Evolutionary conservation across 257 asterid genomes (phyloP), one percentile per base, ranked within the genome.

Genomic region (Solanum ahanhuiri): DNA sequence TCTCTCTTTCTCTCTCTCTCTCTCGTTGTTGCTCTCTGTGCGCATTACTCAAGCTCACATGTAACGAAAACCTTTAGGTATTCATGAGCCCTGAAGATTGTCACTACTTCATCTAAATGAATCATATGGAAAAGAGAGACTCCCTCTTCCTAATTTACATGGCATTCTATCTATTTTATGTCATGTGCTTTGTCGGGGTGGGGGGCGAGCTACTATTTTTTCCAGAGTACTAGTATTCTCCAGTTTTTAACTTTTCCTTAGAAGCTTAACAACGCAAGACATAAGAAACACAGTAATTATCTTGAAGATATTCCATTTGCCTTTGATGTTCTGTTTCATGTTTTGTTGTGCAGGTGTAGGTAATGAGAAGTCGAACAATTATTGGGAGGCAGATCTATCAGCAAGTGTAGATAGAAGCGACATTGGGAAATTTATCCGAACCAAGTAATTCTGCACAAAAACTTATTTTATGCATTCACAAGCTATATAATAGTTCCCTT

Each of bases 311-410:
- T 17, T 34, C 31, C 35, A 41, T 67, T 83, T 83, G 75, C 77
- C 72, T 69, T 12, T 67, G 84, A 84, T 83, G 37, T 67, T 45
- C 34, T 41, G 35, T 28, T 51, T 31, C 70, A 35, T 85, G 43
- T 51, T 83, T 63, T 87, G n/a, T 71, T 73, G 41, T 90, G 86
- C 90, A 96, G 98, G 87, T 84, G 89, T 90, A 93, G 97, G 98
- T 17, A 96, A 96, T 87, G 89, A 90, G 87, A 94, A 88, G 91
- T 90, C 97, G 10, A 96, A 96, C 87, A 87, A 83, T 10, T 96
- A 93, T 89, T 96, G 95, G 97, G 98, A 96, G 89, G 97, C 95
- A 85, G 93, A 90, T 73, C 88, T 96, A 85, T 94, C 93, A 2
- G 87, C 86, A 51, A 43, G 87, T 7, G 72, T 31, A 11, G 91